Evolutionary conservation across 2,329 filamentous ascomycete species (phyloP).

Genomic region (Diaporthe capsici): DNA sequence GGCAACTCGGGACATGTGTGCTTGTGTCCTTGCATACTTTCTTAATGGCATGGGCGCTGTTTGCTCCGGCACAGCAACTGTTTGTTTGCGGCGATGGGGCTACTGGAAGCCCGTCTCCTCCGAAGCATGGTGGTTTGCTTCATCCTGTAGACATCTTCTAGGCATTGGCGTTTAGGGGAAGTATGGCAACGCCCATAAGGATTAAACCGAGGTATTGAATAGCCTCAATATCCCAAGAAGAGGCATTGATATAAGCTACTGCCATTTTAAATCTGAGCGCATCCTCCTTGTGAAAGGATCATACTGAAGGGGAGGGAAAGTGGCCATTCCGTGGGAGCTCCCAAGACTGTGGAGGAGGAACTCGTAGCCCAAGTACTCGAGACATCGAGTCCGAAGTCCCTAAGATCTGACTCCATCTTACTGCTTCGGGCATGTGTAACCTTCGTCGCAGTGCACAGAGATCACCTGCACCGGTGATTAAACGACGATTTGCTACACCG

Average conservation of each 20-base stretch:
- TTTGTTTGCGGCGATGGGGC: background rate
- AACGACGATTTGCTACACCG: slow-evolving; percentile 17
- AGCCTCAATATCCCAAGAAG: background rate
- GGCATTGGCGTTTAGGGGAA: slow-evolving; percentile 39
- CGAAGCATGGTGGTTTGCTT: slow-evolving; percentile 24
- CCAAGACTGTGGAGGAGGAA: background rate
- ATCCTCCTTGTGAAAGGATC: background rate
- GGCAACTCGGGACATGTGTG: background rate
- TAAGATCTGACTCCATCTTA: slow-evolving; percentile 4
- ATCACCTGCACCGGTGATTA: slow-evolving; percentile 20
- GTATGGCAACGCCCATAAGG: background rate
- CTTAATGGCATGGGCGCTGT: background rate
- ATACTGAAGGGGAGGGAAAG: background rate
- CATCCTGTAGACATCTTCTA: slow-evolving; percentile 40
- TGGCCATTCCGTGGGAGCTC: background rate
- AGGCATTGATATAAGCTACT: background rate
- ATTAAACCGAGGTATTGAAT: background rate
- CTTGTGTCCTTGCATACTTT: background rate
- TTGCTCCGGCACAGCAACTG: background rate
- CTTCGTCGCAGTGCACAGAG: slow-evolving; percentile 10
- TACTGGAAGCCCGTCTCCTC: background rate
- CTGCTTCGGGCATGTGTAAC: slow-evolving; percentile 31
- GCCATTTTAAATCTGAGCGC: background rate
- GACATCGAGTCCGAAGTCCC: slow-evolving; percentile 1
- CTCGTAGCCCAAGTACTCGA: slow-evolving; percentile 8